Percentiles rank a stretch among this genome's conserved stretches.
Conservation (phyloP, 2,329 filamentous ascomycete genomes). For the Colletotrichum sp. region DNA sequence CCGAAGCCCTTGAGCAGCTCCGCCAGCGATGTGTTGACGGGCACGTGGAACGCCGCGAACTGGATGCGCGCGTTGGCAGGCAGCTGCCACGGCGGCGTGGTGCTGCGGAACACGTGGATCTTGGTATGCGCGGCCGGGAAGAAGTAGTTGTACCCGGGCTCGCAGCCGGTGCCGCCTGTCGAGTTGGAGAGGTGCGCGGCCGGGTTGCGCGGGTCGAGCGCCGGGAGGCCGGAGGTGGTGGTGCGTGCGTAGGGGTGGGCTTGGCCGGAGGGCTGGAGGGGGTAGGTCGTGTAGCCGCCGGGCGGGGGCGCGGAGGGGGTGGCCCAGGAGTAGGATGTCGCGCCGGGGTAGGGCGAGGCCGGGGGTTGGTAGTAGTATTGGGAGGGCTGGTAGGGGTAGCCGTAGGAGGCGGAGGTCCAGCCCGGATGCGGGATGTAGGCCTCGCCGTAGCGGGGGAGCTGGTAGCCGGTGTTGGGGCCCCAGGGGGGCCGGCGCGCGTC, state of each 20-base stretch:
- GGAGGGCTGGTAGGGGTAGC: slow-evolving; percentile 36
- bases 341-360: background rate
- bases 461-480: slow-evolving; percentile 32
- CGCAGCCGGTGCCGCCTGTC: slow-evolving; percentile 61
- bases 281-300: background rate
- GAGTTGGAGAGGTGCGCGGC: slow-evolving; percentile 62
- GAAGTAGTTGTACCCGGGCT: slow-evolving; percentile 69
- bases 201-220: slow-evolving; percentile 49
- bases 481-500: slow-evolving; percentile 34
- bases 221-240: slow-evolving; percentile 45
- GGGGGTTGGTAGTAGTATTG: slow-evolving; percentile 28
- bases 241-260: slow-evolving; percentile 40
- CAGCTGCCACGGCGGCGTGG: slow-evolving; percentile 58
- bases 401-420: background rate
- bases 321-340: slow-evolving; percentile 16
- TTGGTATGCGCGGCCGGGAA: slow-evolving; percentile 64
- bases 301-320: background rate
- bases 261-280: slow-evolving; percentile 43
- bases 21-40: slow-evolving; percentile 55
- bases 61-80: slow-evolving; percentile 44
- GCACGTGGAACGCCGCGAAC: slow-evolving; percentile 58
- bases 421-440: slow-evolving; percentile 42
- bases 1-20: slow-evolving; percentile 66
- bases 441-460: slow-evolving; percentile 37
- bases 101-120: slow-evolving; percentile 61